A percentile compares a stretch with the other conserved stretches of the same genome.
These are phyloP conservation scores for Mikania micrantha DNA, from an alignment of 129 eudicot species.

Conservation along the genomic window DNA sequence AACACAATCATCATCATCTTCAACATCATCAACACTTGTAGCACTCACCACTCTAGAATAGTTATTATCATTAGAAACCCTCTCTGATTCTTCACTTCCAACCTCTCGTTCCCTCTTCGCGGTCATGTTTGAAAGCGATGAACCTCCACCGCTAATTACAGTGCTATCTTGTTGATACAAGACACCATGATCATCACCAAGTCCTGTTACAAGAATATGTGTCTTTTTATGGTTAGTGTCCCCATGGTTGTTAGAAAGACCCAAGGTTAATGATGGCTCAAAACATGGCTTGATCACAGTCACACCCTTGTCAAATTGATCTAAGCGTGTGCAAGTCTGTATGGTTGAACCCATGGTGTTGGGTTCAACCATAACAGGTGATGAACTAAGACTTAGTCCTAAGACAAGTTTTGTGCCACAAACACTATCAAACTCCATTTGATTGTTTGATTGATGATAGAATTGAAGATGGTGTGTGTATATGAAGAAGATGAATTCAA, in stretches of 20 bases:
- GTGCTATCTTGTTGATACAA: constrained; percentile 46
- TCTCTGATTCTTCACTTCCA: constrained; percentile 52
- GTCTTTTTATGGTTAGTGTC: constrained; percentile 10
- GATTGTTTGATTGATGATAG: constrained; percentile 1
- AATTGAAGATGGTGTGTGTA: neutral
- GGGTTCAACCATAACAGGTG: constrained; percentile 21
- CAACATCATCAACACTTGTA: constrained; percentile 42
- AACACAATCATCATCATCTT: constrained; percentile 64
- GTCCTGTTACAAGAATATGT: neutral
- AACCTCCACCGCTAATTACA: constrained; percentile 46
- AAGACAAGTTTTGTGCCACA: constrained; percentile 47
- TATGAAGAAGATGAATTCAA: constrained; percentile 10
- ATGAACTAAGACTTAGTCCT: constrained; percentile 49
- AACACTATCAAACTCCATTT: constrained; percentile 48
- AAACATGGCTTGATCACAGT: constrained; percentile 1
- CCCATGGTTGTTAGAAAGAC: constrained; percentile 35
- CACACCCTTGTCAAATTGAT: neutral
- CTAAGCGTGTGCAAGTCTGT: neutral
- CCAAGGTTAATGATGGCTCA: constrained; percentile 73
- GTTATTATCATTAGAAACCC: constrained; percentile 28
- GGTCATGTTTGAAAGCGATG: constrained; percentile 61
- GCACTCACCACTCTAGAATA: constrained; percentile 25
- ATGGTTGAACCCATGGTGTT: constrained; percentile 6
- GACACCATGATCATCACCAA: constrained; percentile 14
- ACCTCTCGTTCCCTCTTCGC: constrained; percentile 65